Conservation (phyloP, 148 eudicot species). For the Euryodendron excelsum region DNA sequence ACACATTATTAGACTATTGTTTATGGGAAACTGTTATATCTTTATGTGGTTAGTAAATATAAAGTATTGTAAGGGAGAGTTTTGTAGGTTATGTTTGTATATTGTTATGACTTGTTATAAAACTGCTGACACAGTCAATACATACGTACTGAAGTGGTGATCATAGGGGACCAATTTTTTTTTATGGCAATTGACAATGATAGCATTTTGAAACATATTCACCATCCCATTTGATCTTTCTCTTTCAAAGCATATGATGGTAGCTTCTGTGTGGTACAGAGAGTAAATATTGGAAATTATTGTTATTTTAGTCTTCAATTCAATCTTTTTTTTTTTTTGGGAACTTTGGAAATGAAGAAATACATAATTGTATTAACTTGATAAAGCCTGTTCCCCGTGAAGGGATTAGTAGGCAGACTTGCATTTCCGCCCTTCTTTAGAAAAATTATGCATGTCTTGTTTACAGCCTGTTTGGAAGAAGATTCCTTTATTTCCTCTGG, state of each 20-base stretch:
- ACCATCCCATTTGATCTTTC: too few relatives aligned
- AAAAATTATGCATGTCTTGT: too few relatives aligned
- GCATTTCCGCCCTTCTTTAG: too few relatives aligned
- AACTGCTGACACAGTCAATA: background rate
- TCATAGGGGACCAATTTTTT: too few relatives aligned
- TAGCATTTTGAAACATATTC: too few relatives aligned
- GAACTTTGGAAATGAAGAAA: background rate
- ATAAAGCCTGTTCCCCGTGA: background rate
- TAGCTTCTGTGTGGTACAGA: too few relatives aligned
- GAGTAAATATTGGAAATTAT: background rate
- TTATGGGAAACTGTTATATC: constrained; percentile 6
- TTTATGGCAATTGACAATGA: too few relatives aligned
- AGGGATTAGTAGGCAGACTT: too few relatives aligned
- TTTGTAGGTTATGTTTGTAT: background rate
- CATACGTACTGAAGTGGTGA: too few relatives aligned
- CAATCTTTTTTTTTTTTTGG: background rate
- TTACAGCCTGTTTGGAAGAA: too few relatives aligned
- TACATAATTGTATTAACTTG: background rate
- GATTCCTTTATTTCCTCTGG: too few relatives aligned
- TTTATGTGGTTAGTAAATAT: background rate
- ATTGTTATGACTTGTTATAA: background rate
- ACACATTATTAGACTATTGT: background rate
- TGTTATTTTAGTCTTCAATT: background rate
- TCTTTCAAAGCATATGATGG: too few relatives aligned
- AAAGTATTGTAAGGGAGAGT: background rate